Conservation (phyloP, 306 rosid species). For the Ormosia semicastrata region DNA sequence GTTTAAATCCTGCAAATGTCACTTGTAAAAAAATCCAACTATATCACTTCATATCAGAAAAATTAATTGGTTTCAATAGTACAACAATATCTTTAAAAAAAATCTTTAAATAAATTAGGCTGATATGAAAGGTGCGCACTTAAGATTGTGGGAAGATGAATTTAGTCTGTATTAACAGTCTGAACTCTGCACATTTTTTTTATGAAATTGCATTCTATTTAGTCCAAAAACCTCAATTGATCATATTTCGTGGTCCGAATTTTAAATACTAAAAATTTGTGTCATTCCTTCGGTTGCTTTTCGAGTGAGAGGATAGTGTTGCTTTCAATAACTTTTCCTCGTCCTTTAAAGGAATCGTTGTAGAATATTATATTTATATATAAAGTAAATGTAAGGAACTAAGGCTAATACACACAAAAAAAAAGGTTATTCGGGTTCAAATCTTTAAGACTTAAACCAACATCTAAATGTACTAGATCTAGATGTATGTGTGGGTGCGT, state of each 20-base stretch:
- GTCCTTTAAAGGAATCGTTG: neutral
- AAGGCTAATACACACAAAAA: too few relatives aligned
- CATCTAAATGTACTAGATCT: neutral
- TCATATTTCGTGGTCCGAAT: neutral
- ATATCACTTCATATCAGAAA: too few relatives aligned
- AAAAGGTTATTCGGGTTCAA: neutral
- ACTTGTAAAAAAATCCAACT: too few relatives aligned
- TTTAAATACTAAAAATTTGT: neutral
- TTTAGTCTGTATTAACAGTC: too few relatives aligned
- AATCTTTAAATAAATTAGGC: too few relatives aligned
- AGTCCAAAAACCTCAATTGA: neutral
- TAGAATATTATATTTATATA: neutral
- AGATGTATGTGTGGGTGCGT: neutral
- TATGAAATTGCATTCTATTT: neutral
- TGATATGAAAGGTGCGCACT: too few relatives aligned
- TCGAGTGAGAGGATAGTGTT: neutral
- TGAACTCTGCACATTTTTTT: neutral
- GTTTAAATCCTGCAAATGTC: too few relatives aligned
- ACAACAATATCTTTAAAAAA: too few relatives aligned
- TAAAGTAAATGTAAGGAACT: neutral
- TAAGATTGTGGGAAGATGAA: too few relatives aligned
- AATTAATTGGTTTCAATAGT: too few relatives aligned
- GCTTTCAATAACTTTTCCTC: slow-evolving; percentile 19
- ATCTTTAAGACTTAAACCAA: neutral
- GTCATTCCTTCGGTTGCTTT: neutral